Evolutionary conservation across 2,329 filamentous ascomycete genomes (phyloP).

Genomic region (Hypoxylon sp.): DNA sequence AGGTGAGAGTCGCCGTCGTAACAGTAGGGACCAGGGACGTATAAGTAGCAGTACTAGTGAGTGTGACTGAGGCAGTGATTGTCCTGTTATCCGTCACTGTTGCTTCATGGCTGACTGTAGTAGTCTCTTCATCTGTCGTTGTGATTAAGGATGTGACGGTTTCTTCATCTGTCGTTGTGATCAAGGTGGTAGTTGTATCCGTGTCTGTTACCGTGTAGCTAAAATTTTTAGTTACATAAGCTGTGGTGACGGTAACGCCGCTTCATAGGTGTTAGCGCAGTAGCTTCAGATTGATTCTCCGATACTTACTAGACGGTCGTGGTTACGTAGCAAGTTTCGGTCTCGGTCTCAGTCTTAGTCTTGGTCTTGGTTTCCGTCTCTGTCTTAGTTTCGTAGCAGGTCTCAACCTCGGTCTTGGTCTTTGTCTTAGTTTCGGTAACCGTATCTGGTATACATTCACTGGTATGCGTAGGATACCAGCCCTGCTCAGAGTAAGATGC

Average conservation of each 20-base stretch:
- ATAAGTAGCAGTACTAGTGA: conserved; percentile 47
- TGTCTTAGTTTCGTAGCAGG: conserved; percentile 37
- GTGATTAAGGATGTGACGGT: conserved; percentile 21
- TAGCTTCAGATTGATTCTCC: neutral
- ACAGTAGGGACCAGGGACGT: conserved; percentile 47
- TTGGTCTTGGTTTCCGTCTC: conserved; percentile 46
- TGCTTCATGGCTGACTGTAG: conserved; percentile 13
- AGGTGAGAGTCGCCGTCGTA: conserved; percentile 43
- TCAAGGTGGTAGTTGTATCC: conserved; percentile 35
- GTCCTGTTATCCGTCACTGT: conserved; percentile 40
- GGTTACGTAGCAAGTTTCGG: conserved; percentile 35
- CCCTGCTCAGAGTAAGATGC: conserved; percentile 26
- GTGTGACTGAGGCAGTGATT: conserved; percentile 20
- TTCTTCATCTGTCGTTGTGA: conserved; percentile 23
- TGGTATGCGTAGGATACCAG: conserved; percentile 26
- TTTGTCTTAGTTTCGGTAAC: conserved; percentile 47
- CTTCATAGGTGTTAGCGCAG: conserved; percentile 40
- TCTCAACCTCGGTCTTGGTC: conserved; percentile 41
- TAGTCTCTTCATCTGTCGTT: conserved; percentile 24
- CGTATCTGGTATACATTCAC: conserved; percentile 40
- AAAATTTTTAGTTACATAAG: conserved; percentile 40
- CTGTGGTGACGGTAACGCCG: conserved; percentile 42
- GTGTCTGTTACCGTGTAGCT: conserved; percentile 40
- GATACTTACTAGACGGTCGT: conserved; percentile 31
- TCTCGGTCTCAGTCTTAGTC: conserved; percentile 44